Base-by-base conservation (phyloP, 257 asterid species). In the Solanum acaule region DNA sequence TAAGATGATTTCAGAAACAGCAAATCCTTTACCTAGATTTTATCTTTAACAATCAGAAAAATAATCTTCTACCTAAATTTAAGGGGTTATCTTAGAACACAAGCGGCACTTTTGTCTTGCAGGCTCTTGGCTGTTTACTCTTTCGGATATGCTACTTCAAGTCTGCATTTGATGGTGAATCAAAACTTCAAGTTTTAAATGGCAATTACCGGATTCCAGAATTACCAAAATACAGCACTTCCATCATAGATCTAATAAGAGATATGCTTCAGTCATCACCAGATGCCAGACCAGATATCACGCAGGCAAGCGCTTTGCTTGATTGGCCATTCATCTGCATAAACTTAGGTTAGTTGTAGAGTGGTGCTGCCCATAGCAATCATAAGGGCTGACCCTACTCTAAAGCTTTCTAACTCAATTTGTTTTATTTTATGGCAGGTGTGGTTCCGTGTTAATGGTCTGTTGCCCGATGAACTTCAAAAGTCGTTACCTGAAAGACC, bases 271-370 rank as follows among this genome's bases (percentile, higher is more conserved):
- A 96, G 79, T 91, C 98, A 86, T 95, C 98, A 37, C 98, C 99
- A 33, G 91, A 92, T 34, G 93, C 94, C 92, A 91, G 99, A 93
- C 99, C 99, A 85, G 99, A 97, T 93, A 95, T 97, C 95, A 94
- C 98, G 92, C 99, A 97, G 99, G 99, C 99, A 97, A 95, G 98
- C 96, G 89, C 93, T 95, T 93, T 90, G 95, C 98, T 93, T 93
- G 98, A 94, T 95, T 93, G 96, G 95, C 93, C 95, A 92, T 95
- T 95, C 95, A 93, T 95, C 96, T 92, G 92, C 94, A 94, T 94
- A 93, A 92, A 89, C 90, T 94, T 93, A 95, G 97, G 96, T 93
- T 94, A 95, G 98, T 94, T 92, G 91, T 95, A 94, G 98, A 91
- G 90, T 91, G 87, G 91, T 56, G 91, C 92, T 90, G 93, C 93